These are phyloP conservation scores for Calonectria multiphialidica DNA, from an alignment of 2,329 filamentous ascomycete species.

Conservation along the genomic window DNA sequence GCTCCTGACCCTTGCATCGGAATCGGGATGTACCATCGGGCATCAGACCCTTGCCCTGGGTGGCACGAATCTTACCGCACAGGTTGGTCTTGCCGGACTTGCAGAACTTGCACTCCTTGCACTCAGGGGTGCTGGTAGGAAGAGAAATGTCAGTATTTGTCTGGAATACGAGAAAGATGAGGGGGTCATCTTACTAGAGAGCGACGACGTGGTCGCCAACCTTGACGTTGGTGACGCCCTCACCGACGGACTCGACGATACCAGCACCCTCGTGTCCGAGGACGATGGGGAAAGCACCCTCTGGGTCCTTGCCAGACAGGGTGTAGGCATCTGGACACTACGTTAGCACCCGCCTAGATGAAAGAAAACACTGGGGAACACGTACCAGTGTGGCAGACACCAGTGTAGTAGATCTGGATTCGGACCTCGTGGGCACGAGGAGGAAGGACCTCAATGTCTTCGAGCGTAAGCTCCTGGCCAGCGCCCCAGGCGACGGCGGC, in stretches of 20 bases:
- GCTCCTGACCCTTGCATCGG: conserved; percentile 92
- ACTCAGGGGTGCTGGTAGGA: conserved; percentile 85
- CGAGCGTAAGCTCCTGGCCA: conserved; percentile 87
- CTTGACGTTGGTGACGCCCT: conserved; percentile 96
- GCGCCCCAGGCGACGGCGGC: conserved; percentile 98
- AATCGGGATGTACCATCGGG: conserved; percentile 96
- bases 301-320: conserved; percentile 94
- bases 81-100: conserved; percentile 99
- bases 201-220: conserved; percentile 91
- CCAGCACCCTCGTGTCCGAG: conserved; percentile 93
- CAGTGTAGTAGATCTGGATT: conserved; percentile 97
- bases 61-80: conserved; percentile 98
- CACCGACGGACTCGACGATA: conserved; percentile 92
- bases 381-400: conserved; percentile 96
- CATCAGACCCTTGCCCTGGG: conserved; percentile 96
- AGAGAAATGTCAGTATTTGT: conserved; percentile 21
- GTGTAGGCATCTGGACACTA: conserved; percentile 83
- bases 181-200: conserved; percentile 74
- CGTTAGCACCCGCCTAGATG: conserved; percentile 24
- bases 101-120: conserved; percentile 99
- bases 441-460: conserved; percentile 92
- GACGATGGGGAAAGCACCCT: conserved; percentile 91
- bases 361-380: conserved; percentile 13
- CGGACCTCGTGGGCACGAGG: conserved; percentile 95
- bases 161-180: neutral